Evolutionary conservation across 345 rosid genomes (phyloP).

Genomic region (Camelina laxa): DNA sequence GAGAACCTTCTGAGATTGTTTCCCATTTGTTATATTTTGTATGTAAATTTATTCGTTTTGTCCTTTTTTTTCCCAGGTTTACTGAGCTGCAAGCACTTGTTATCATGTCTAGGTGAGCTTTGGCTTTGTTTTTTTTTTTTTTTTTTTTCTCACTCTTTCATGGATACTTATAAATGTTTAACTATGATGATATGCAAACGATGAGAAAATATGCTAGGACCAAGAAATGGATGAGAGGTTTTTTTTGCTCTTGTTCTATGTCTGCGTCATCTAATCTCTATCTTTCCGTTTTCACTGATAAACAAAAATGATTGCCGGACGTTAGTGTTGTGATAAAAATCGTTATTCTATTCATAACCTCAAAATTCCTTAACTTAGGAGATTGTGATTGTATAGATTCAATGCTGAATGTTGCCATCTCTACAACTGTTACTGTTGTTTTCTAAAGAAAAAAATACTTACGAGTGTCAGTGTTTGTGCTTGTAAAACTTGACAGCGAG

Average conservation of each 20-base stretch:
- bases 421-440: neutral
- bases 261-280: neutral
- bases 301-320: neutral
- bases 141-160: neutral
- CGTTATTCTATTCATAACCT: neutral
- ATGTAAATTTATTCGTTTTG: neutral
- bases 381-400: neutral
- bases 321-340: neutral
- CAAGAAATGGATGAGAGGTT: neutral
- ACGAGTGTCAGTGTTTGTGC: conserved; percentile 12
- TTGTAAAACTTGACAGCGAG: conserved; percentile 55
- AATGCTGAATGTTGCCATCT: conserved; percentile 11
- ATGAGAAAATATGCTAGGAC: neutral
- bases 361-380: neutral
- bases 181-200: neutral
- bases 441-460: neutral
- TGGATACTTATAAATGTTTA: neutral
- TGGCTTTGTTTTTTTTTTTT: conserved; percentile 17
- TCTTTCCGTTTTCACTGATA: neutral
- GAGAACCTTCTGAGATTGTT: neutral
- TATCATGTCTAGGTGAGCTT: conserved; percentile 44
- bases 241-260: neutral
- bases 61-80: conserved; percentile 24
- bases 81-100: conserved; percentile 27
- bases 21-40: neutral